Percentiles rank a stretch among this genome's conserved stretches.
These are phyloP conservation scores for Selaginella tamariscina DNA, from an alignment of 75 land plant species.

Conservation along the genomic window DNA sequence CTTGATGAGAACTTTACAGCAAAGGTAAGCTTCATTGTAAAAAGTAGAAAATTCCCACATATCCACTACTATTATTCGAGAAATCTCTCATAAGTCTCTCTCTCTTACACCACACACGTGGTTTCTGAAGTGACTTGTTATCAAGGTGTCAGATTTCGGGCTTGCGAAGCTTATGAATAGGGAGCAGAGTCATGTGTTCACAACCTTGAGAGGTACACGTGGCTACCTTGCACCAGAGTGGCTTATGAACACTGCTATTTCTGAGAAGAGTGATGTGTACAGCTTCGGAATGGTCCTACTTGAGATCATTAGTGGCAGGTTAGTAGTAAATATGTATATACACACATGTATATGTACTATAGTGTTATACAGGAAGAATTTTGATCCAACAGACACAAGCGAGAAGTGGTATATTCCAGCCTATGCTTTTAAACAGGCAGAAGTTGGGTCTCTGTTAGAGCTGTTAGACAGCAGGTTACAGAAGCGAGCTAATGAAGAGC, in stretches of 20 bases:
- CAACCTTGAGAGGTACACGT: conserved; percentile 41
- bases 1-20: conserved; percentile 24
- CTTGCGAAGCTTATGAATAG: conserved; percentile 44
- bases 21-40: no score
- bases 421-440: neutral
- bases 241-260: conserved; percentile 35
- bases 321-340: no score
- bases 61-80: no score
- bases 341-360: no score
- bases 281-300: conserved; percentile 52
- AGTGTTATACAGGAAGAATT: no score
- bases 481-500: neutral
- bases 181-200: conserved; percentile 38
- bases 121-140: no score
- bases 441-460: neutral
- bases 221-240: conserved; percentile 49
- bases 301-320: conserved; percentile 35
- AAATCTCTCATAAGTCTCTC: no score
- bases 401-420: conserved; percentile 1
- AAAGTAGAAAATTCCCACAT: no score
- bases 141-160: conserved; percentile 55
- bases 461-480: neutral
- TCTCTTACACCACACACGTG: no score
- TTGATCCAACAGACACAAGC: neutral
- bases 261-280: conserved; percentile 42